Evolutionary conservation across 352 stramenopile genomes (phyloP).

Genomic region (Phytophthora foliorum): DNA sequence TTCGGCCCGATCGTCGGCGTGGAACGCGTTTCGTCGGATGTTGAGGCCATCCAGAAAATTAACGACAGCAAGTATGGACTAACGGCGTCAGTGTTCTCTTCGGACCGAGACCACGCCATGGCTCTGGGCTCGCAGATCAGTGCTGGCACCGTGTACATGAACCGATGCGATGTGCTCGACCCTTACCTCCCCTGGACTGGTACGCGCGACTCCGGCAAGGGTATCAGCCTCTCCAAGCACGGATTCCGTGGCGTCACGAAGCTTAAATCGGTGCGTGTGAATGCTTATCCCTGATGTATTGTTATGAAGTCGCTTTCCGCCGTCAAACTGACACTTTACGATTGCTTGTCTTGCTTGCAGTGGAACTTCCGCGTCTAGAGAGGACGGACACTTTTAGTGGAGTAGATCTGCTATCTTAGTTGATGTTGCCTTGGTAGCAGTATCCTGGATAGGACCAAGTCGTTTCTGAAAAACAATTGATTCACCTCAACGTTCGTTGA

Average conservation of each 20-base stretch:
- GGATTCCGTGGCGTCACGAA: slow-evolving; percentile 83
- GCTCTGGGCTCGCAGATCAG: slow-evolving; percentile 66
- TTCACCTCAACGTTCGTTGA: not conserved
- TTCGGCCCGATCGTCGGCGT: slow-evolving; percentile 88
- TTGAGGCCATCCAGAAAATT: slow-evolving; percentile 80
- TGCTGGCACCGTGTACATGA: slow-evolving; percentile 87
- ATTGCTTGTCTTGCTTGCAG: slow-evolving; percentile 35
- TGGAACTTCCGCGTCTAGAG: slow-evolving; percentile 83
- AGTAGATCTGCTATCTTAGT: not conserved
- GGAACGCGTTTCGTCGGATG: slow-evolving; percentile 73
- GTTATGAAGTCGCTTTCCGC: not conserved
- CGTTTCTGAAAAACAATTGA: not conserved
- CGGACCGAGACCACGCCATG: slow-evolving; percentile 64
- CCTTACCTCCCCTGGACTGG: slow-evolving; percentile 88
- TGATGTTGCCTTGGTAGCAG: not conserved
- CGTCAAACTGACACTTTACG: not conserved
- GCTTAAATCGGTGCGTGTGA: slow-evolving; percentile 74
- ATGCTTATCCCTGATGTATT: not conserved
- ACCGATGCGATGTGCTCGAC: slow-evolving; percentile 86
- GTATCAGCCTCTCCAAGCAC: slow-evolving; percentile 84
- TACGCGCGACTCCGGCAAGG: slow-evolving; percentile 83
- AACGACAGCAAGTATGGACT: slow-evolving; percentile 87
- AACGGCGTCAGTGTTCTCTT: slow-evolving; percentile 81
- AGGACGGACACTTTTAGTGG: slow-evolving; percentile 2
- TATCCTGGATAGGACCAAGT: not conserved